phyloP scores from a whole-genome alignment of 257 asterid species.

The Solanum dulcamara region DNA sequence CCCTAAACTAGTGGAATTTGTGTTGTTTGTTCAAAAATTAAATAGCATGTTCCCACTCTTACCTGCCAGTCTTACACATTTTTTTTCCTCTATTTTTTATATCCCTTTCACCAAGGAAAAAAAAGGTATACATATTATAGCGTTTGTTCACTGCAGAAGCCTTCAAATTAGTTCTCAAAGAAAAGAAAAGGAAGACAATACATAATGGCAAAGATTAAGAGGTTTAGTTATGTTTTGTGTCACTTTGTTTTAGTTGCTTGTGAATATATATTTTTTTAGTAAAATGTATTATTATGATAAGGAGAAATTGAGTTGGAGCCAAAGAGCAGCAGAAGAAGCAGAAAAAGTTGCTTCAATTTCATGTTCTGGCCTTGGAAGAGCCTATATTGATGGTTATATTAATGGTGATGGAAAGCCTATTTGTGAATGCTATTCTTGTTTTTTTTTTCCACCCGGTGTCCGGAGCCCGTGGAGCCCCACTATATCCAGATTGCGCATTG shows the following conservation, averaged over 20 bases:
- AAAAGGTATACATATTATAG: no score
- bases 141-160: neutral
- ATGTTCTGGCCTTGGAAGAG: slow-evolving; percentile 65
- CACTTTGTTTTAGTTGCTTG: slow-evolving; percentile 16
- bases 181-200: neutral
- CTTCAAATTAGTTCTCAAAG: neutral
- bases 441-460: no score
- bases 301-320: slow-evolving; percentile 35
- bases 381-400: slow-evolving; percentile 33
- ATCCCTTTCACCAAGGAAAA: no score
- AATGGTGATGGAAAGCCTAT: slow-evolving; percentile 20
- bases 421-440: slow-evolving; percentile 68
- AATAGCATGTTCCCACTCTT: no score
- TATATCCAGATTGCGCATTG: no score
- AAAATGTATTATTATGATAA: neutral
- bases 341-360: slow-evolving; percentile 34
- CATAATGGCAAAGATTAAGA: slow-evolving; percentile 6
- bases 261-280: slow-evolving; percentile 19
- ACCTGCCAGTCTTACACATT: no score
- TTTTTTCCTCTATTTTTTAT: no score
- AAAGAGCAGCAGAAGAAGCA: slow-evolving; percentile 51
- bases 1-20: no score
- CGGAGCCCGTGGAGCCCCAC: no score
- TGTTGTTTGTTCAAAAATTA: no score
- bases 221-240: slow-evolving; percentile 4